phyloP scores from a whole-genome alignment of 805 yeast species.

The Suhomyces xylopsoci region DNA sequence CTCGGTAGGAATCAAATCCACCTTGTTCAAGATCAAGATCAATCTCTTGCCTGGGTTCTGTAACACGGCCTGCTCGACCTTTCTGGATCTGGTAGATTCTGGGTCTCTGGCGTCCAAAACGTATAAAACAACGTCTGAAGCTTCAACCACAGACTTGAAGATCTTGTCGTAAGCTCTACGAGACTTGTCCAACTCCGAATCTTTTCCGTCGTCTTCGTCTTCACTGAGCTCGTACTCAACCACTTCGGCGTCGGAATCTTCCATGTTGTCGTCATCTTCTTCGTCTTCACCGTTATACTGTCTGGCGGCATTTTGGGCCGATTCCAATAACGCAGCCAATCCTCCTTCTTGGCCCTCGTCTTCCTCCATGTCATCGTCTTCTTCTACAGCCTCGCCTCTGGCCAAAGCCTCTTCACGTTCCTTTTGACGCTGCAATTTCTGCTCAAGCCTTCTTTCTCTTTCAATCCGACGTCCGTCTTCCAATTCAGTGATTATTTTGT shows the following conservation, averaged over 20 bases:
- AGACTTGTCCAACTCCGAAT: conserved; percentile 61
- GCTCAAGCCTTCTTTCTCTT: conserved; percentile 50
- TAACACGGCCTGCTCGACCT: conserved; percentile 85
- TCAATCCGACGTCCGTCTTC: conserved; percentile 59
- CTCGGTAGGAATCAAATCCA: conserved; percentile 86
- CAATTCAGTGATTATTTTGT: conserved; percentile 67
- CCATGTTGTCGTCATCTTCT: conserved; percentile 27
- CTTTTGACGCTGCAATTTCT: conserved; percentile 50
- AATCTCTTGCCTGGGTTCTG: conserved; percentile 79
- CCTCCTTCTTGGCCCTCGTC: conserved; percentile 46
- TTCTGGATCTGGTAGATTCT: conserved; percentile 86
- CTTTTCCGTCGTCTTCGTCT: conserved; percentile 41
- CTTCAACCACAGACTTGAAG: conserved; percentile 88
- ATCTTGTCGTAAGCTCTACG: conserved; percentile 92
- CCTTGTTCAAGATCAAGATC: conserved; percentile 82
- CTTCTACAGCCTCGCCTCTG: conserved; percentile 40
- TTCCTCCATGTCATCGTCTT: conserved; percentile 31
- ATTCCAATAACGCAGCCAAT: conserved; percentile 80
- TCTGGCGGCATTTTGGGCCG: conserved; percentile 86
- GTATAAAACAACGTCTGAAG: conserved; percentile 85
- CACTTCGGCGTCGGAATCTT: conserved; percentile 34
- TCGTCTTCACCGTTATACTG: conserved; percentile 59
- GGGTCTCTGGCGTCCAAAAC: conserved; percentile 99
- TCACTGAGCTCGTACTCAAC: conserved; percentile 45
- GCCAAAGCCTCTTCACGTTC: conserved; percentile 38